Conservation (phyloP, 2,329 filamentous ascomycete species). For the Cryoendolithus antarcticus region DNA sequence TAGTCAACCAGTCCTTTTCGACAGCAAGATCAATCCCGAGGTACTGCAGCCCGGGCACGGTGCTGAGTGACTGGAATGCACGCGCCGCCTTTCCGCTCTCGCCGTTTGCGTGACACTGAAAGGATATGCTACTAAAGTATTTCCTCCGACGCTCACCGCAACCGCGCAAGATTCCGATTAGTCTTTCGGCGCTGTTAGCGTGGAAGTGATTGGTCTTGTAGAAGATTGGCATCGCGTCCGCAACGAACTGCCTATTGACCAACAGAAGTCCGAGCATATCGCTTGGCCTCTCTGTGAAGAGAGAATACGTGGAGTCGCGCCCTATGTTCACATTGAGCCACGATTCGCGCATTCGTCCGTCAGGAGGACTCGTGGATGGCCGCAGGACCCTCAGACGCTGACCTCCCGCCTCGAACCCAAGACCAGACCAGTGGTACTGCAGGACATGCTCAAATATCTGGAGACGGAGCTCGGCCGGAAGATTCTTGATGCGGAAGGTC, state of each 20-base stretch:
- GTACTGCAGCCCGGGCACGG: no score
- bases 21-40: no score
- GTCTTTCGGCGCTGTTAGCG: not conserved
- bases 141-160: not conserved
- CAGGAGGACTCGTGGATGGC: no score
- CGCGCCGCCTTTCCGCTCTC: no score
- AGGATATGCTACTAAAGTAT: not conserved
- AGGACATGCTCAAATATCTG: constrained; percentile 9
- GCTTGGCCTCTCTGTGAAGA: no score
- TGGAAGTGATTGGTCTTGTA: not conserved
- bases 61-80: no score
- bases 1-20: no score
- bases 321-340: no score
- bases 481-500: constrained; percentile 7
- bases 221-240: not conserved
- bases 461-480: constrained; percentile 8
- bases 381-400: no score
- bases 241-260: not conserved
- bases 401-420: no score
- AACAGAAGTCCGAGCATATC: not conserved
- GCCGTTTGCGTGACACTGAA: not conserved
- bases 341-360: no score
- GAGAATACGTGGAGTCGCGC: no score
- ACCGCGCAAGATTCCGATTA: not conserved
- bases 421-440: not conserved